Evolutionary conservation across 2,329 filamentous ascomycete genomes (phyloP).

Genomic region (Fusarium sp.): DNA sequence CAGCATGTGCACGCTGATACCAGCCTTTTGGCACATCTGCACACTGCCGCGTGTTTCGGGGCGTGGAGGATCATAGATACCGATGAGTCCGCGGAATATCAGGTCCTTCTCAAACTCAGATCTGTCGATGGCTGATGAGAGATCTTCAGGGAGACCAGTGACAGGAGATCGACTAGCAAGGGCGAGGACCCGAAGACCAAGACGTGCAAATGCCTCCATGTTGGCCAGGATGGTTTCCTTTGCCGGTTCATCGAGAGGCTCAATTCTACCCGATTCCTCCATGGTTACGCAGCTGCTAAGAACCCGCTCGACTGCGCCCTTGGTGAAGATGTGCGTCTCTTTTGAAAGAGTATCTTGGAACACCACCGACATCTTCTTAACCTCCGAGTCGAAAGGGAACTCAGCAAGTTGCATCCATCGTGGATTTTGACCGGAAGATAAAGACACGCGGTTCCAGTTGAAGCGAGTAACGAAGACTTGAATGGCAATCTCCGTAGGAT

Average conservation of each 20-base stretch:
- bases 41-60: constrained; percentile 67
- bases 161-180: constrained; percentile 54
- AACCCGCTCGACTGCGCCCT: constrained; percentile 74
- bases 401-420: constrained; percentile 70
- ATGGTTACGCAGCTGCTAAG: constrained; percentile 66
- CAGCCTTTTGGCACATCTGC: constrained; percentile 64
- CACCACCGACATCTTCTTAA: constrained; percentile 82
- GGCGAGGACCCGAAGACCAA: constrained; percentile 73
- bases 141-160: constrained; percentile 29
- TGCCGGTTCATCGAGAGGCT: constrained; percentile 48
- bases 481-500: constrained; percentile 75
- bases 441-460: constrained; percentile 65
- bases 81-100: constrained; percentile 71
- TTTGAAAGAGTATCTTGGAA: constrained; percentile 57
- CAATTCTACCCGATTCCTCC: constrained; percentile 50
- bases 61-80: constrained; percentile 74
- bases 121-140: constrained; percentile 27
- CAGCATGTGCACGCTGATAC: constrained; percentile 71
- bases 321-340: constrained; percentile 64
- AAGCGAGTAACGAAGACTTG: constrained; percentile 79
- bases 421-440: constrained; percentile 58
- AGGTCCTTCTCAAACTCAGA: constrained; percentile 61
- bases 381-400: constrained; percentile 77
- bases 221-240: constrained; percentile 67
- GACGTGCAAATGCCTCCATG: constrained; percentile 72